Evolutionary conservation across 352 stramenopile genomes (phyloP).

Genomic region (Phytophthora fragariae): DNA sequence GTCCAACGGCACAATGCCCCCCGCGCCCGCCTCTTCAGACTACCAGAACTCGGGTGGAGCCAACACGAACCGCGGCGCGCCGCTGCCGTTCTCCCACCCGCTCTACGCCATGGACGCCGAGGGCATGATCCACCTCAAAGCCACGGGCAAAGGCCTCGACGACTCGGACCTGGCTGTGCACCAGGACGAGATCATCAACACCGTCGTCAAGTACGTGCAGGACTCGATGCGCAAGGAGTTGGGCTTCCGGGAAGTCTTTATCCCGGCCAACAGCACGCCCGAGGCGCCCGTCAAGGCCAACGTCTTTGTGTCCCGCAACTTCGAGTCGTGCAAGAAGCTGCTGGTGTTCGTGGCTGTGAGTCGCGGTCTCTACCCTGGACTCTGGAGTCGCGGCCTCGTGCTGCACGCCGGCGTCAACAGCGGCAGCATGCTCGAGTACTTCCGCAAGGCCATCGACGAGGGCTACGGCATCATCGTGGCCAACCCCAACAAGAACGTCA

Average conservation of each 20-base stretch:
- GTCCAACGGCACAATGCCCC: constrained; percentile 29
- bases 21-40: constrained; percentile 24
- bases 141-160: constrained; percentile 81
- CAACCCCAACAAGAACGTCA: constrained; percentile 92
- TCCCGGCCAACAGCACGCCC: constrained; percentile 69
- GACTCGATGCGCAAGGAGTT: constrained; percentile 86
- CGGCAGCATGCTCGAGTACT: constrained; percentile 91
- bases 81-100: constrained; percentile 77
- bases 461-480: constrained; percentile 89
- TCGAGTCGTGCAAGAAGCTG: constrained; percentile 81
- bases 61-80: constrained; percentile 40
- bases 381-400: constrained; percentile 88
- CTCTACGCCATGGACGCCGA: constrained; percentile 87
- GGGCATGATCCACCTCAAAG: constrained; percentile 88
- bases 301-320: constrained; percentile 87
- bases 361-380: constrained; percentile 76
- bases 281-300: constrained; percentile 74
- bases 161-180: constrained; percentile 88
- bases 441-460: constrained; percentile 86
- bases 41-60: constrained; percentile 15
- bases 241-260: constrained; percentile 79
- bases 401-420: constrained; percentile 88
- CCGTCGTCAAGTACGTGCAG: constrained; percentile 87
- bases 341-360: constrained; percentile 89
- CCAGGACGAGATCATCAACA: constrained; percentile 90